Conservation (phyloP, 1,284 basidiomycete species). For the Flammula alnicola region DNA sequence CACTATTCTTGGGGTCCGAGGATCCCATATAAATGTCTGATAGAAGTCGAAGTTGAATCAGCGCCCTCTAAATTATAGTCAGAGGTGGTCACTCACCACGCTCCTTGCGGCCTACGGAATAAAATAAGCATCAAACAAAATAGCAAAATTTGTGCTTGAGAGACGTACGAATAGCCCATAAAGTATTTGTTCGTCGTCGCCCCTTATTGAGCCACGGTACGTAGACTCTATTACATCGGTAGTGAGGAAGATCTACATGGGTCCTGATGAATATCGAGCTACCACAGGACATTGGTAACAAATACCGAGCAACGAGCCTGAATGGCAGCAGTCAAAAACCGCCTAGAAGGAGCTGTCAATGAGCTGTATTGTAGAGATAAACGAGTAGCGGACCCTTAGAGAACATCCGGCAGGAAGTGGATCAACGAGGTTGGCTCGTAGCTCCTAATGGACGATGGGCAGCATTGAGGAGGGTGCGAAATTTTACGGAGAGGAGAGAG, state of each 20-base stretch:
- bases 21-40: neutral
- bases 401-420: conserved; percentile 22
- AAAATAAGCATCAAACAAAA: neutral
- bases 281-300: neutral
- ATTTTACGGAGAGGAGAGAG: neutral
- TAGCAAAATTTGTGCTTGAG: neutral
- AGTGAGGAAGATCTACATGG: conserved; percentile 44
- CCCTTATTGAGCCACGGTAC: conserved; percentile 53
- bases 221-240: conserved; percentile 49
- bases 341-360: conserved; percentile 30
- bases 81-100: neutral
- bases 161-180: conserved; percentile 36
- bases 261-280: neutral
- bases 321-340: conserved; percentile 54
- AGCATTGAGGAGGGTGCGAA: neutral
- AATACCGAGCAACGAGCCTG: conserved; percentile 47
- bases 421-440: conserved; percentile 21
- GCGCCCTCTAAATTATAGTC: neutral
- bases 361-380: neutral
- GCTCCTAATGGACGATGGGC: conserved; percentile 11
- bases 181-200: conserved; percentile 37
- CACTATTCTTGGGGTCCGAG: no score
- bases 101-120: neutral
- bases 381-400: conserved; percentile 14
- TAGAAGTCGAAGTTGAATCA: neutral